Conservation (phyloP, 73 alveolate genomes). For the Tetrahymena elliotti region DNA sequence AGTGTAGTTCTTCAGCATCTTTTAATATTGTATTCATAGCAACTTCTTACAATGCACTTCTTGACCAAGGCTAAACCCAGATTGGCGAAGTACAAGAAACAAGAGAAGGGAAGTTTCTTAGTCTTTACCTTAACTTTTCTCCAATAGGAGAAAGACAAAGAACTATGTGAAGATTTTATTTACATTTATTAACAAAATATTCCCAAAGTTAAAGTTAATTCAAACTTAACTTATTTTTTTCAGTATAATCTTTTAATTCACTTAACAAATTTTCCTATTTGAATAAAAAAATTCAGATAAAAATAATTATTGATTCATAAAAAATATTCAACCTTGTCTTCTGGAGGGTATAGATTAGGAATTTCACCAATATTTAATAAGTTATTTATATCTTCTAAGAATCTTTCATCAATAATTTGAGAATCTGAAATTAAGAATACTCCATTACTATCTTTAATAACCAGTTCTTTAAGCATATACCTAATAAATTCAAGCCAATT, state of each 20-base stretch:
- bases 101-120: slow-evolving; percentile 84
- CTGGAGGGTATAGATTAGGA: slow-evolving; percentile 80
- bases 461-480: slow-evolving; percentile 62
- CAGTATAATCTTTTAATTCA: slow-evolving; percentile 71
- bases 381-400: slow-evolving; percentile 84
- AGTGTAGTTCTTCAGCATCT: not conserved
- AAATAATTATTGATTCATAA: too few relatives aligned
- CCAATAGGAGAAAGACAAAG: slow-evolving; percentile 90
- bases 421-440: slow-evolving; percentile 75
- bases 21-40: slow-evolving; percentile 42
- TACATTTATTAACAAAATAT: slow-evolving; percentile 63
- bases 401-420: slow-evolving; percentile 70
- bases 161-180: slow-evolving; percentile 78
- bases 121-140: slow-evolving; percentile 57
- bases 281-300: too few relatives aligned
- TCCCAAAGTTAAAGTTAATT: slow-evolving; percentile 75
- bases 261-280: slow-evolving; percentile 53
- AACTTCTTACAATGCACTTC: slow-evolving; percentile 74
- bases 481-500: slow-evolving; percentile 85
- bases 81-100: slow-evolving; percentile 84
- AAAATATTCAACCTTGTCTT: slow-evolving; percentile 49
- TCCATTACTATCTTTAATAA: slow-evolving; percentile 68
- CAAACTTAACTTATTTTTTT: slow-evolving; percentile 54
- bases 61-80: slow-evolving; percentile 93
- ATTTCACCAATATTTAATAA: slow-evolving; percentile 88